A percentile compares a stretch with the other conserved stretches of the same genome.
Conservation (phyloP, 176 grass and related monocot genomes). For the Calamus simplicifolius region DNA sequence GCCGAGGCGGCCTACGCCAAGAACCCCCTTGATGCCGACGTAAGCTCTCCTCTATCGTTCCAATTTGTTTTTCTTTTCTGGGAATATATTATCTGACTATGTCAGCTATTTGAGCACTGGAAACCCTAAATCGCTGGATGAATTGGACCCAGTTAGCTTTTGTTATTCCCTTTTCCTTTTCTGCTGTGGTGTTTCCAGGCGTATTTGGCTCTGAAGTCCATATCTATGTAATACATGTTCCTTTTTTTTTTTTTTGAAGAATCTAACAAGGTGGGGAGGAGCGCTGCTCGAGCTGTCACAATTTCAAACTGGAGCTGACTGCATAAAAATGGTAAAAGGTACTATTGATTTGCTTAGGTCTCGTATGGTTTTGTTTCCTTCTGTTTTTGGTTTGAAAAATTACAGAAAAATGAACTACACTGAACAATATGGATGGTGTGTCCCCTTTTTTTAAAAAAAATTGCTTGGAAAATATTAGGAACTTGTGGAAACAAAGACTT, state of each 20-base stretch:
- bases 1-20: conserved; percentile 24
- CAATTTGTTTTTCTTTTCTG: not conserved
- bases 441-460: no score
- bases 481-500: no score
- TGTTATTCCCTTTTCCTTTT: not conserved
- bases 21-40: conserved; percentile 43
- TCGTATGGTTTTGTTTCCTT: not conserved
- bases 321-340: conserved; percentile 31
- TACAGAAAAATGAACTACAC: not conserved
- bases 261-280: conserved; percentile 43
- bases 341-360: not conserved
- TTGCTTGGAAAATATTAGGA: no score
- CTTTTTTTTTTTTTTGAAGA: conserved; percentile 8
- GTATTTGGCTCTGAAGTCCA: not conserved
- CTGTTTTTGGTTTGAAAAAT: not conserved
- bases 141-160: not conserved
- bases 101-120: no score
- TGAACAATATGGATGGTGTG: not conserved
- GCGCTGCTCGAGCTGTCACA: conserved; percentile 35
- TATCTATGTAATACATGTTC: not conserved
- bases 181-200: not conserved
- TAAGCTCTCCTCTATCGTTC: not conserved
- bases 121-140: no score
- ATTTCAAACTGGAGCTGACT: conserved; percentile 27
- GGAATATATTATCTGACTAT: no score